Conservation (phyloP, 176 grass and related monocot species). For the Musa troglodytarum region DNA sequence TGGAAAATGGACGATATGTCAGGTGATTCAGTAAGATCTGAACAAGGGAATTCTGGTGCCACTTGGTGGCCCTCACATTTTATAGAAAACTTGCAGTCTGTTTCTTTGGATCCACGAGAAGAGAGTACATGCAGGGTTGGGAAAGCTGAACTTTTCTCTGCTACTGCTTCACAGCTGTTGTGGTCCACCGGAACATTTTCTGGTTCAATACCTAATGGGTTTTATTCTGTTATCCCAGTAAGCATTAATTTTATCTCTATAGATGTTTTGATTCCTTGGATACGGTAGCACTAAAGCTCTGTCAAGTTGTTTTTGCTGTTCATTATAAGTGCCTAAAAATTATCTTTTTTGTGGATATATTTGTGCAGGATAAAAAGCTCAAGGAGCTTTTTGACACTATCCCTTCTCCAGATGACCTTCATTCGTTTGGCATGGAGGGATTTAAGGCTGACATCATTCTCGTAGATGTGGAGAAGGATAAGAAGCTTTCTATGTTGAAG, state of each 20-base stretch:
- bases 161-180: slow-evolving; percentile 75
- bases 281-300: neutral
- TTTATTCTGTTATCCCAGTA: slow-evolving; percentile 95
- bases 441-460: slow-evolving; percentile 86
- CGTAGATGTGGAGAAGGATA: slow-evolving; percentile 87
- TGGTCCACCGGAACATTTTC: slow-evolving; percentile 86
- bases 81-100: slow-evolving; percentile 70
- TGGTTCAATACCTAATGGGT: slow-evolving; percentile 81
- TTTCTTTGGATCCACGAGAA: slow-evolving; percentile 55
- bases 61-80: slow-evolving; percentile 75
- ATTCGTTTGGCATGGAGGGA: slow-evolving; percentile 60
- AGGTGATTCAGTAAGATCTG: slow-evolving; percentile 51
- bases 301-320: neutral
- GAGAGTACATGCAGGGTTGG: slow-evolving; percentile 22
- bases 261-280: slow-evolving; percentile 1
- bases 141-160: slow-evolving; percentile 36
- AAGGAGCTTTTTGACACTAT: slow-evolving; percentile 70
- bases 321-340: neutral
- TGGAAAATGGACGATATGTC: slow-evolving; percentile 60
- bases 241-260: slow-evolving; percentile 26
- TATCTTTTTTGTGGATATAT: slow-evolving; percentile 4
- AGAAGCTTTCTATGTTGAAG: slow-evolving; percentile 91
- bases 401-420: slow-evolving; percentile 67
- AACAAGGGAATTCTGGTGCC: slow-evolving; percentile 45
- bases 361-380: slow-evolving; percentile 89